Evolutionary conservation across 139 green algal species (phyloP).

Genomic region (Trebouxia sp.): DNA sequence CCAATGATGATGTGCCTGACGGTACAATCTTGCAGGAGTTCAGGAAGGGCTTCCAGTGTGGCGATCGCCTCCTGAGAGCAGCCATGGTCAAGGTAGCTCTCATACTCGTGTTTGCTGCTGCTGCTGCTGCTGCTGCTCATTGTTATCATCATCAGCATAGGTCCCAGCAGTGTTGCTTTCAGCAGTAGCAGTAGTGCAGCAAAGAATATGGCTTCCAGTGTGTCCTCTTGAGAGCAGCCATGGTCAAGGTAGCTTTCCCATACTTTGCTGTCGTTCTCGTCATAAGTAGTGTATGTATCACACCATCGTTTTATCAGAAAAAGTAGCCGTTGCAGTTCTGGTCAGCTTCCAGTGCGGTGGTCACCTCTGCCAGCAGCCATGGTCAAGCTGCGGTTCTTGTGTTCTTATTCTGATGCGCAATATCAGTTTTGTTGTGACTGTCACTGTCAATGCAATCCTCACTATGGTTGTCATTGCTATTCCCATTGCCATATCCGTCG

Average conservation of each 20-base stretch:
- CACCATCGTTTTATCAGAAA: neutral
- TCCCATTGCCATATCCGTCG: too few relatives aligned
- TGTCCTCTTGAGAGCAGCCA: conserved; percentile 90
- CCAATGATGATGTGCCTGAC: conserved; percentile 71
- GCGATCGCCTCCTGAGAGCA: conserved; percentile 84
- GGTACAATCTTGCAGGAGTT: conserved; percentile 91
- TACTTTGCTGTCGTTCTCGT: neutral
- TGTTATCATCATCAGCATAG: too few relatives aligned
- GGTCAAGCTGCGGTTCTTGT: neutral
- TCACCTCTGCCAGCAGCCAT: too few relatives aligned
- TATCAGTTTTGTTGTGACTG: too few relatives aligned
- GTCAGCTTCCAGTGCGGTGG: too few relatives aligned
- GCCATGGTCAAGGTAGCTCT: conserved; percentile 95
- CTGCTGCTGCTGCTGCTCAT: too few relatives aligned
- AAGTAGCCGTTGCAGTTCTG: too few relatives aligned
- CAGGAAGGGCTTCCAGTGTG: conserved; percentile 90
- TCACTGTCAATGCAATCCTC: neutral
- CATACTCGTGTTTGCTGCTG: neutral
- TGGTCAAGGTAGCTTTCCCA: conserved; percentile 57
- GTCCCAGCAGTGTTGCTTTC: too few relatives aligned
- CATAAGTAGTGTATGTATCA: neutral
- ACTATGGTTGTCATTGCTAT: neutral
- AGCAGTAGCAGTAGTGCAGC: conserved; percentile 92
- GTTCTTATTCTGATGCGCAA: neutral
- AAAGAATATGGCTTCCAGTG: conserved; percentile 93